phyloP scores from a whole-genome alignment of 305 asterid species.

The Fraxinus dipetala region DNA sequence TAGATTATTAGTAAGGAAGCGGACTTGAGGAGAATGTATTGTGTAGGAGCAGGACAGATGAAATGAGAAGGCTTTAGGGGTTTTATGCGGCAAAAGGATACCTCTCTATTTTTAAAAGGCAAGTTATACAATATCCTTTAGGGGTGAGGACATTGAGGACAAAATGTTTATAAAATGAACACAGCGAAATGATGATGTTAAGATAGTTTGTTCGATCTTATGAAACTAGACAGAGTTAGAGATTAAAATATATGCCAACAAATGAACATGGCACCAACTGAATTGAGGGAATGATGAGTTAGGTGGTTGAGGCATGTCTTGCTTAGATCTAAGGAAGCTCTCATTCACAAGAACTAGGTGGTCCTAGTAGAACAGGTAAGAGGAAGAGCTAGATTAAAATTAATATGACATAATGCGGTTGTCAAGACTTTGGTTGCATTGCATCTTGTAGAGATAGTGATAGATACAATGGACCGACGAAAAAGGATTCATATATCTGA shows the following conservation, averaged over 20 bases:
- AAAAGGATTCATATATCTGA: not conserved
- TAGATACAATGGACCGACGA: not conserved
- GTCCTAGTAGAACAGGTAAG: not conserved
- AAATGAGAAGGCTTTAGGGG: not conserved
- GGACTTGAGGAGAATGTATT: not conserved
- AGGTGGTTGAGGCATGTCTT: not conserved
- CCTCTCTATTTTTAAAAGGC: not conserved
- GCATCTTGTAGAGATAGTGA: not conserved
- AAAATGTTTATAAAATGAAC: not conserved
- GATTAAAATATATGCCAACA: not conserved
- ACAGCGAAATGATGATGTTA: not conserved
- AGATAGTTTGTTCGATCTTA: not conserved
- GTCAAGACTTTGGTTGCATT: not conserved
- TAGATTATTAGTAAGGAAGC: not conserved
- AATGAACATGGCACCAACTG: not conserved
- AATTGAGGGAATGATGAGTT: not conserved
- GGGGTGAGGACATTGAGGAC: not conserved
- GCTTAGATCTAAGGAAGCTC: not conserved
- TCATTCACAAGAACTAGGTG: not conserved
- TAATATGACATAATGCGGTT: not conserved
- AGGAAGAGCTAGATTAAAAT: not conserved
- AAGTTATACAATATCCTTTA: not conserved
- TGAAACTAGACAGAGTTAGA: not conserved
- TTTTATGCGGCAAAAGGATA: not conserved
- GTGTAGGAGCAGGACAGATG: not conserved